Evolutionary conservation across 495 filamentous ascomycete genomes (phyloP), one percentile per base, ranked within the genome.

Genomic region (Pseudevernia furfuracea): DNA sequence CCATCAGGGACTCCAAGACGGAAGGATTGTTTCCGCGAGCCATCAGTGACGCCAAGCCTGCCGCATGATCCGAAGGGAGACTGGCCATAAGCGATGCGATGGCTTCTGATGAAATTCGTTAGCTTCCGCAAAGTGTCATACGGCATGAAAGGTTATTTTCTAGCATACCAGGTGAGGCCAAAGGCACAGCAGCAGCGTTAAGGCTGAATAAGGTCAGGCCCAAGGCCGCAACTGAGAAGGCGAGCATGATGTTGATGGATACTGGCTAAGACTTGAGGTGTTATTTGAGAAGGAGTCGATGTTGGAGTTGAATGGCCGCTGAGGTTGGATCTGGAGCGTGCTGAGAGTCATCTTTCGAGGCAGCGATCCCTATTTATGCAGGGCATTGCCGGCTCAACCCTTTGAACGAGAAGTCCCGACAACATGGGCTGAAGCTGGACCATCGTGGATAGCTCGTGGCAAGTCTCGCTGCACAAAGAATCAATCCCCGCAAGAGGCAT

Each of bases 31-130:
- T 15, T 32, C 49, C 49, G 12, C 49, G 49, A 32, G 49, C 49
- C 49, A 53, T 53, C 12, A 53, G 49, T 25, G 49, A 53, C 7
- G 28, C 49, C 28, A 53, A 53, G 49, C 49, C 49, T 53, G 25
- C 49, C 28, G 28, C 25, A 30, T 53, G 49, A 6, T 53, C 49
- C 8, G 49, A 25, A 5, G 49, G 49, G 11, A 53, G 49, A 53
- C 32, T 53, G 25, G 25, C 4, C 12, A 53, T 32, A 19, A 53
- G 25, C 11, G 49, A 53, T 19, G 49, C 49, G 28, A 53, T 53
- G 25, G 49, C 49, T 30, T 53, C 49, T 32, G 8, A 32, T 32
- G 25, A 32, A 0, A 32, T 17, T 17, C 3, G 49, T 53, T 19
- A 53, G 49, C 25, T 53, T 32, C 8, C 17, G 8, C 2, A 32